These are phyloP conservation scores for Rhododendron griersonianum DNA, from an alignment of 148 eudicot genomes.

Conservation along the genomic window DNA sequence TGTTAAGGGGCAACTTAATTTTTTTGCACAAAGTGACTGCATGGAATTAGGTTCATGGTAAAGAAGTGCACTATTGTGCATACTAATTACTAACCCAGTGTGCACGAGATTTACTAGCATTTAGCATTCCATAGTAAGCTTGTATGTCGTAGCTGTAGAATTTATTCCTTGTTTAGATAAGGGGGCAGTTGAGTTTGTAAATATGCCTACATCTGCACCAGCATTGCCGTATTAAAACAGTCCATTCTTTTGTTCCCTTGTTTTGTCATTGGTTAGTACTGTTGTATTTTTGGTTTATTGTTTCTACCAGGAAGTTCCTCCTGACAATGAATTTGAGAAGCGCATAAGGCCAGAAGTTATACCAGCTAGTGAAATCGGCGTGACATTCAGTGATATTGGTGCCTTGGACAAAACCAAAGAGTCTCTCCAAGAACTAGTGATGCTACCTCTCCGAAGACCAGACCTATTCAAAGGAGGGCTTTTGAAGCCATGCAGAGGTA, in stretches of 20 bases:
- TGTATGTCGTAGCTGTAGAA: background rate
- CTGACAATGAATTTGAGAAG: slow-evolving; percentile 95
- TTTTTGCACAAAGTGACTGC: background rate
- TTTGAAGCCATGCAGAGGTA: slow-evolving; percentile 88
- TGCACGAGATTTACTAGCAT: background rate
- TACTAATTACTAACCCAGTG: too few relatives aligned
- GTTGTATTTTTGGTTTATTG: background rate
- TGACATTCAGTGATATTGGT: slow-evolving; percentile 82
- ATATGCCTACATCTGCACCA: background rate
- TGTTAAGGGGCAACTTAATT: background rate
- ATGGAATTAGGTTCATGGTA: background rate
- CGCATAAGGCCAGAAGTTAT: slow-evolving; percentile 92
- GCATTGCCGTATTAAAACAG: background rate
- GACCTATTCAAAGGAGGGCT: slow-evolving; percentile 87
- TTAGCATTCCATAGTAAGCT: background rate
- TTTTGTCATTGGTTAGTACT: background rate
- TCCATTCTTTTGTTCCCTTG: background rate
- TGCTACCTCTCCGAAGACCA: slow-evolving; percentile 93
- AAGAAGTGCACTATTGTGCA: background rate
- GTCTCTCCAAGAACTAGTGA: slow-evolving; percentile 81
- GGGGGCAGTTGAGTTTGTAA: background rate
- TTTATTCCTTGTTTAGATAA: background rate
- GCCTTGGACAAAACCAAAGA: slow-evolving; percentile 77
- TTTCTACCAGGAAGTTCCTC: slow-evolving; percentile 53
- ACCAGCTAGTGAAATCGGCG: slow-evolving; percentile 78